Evolutionary conservation across 2,329 filamentous ascomycete genomes (phyloP), one percentile per base, ranked within the genome.

Genomic region (Stachybotrys chlorohalonatus): DNA sequence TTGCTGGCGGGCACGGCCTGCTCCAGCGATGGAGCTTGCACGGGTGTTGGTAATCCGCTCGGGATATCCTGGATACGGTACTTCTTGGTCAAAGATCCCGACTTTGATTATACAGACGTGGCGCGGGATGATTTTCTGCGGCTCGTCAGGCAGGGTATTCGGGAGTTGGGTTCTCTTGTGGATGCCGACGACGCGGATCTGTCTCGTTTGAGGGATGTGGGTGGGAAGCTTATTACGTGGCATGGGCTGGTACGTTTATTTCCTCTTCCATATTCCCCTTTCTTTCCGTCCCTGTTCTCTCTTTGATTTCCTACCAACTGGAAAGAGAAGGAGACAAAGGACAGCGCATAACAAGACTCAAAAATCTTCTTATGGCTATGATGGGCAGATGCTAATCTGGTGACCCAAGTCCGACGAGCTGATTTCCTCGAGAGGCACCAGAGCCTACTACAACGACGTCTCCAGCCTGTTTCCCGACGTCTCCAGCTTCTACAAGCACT

Each of bases 151-250:
- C 46, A 47, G n/a, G 17, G 46, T 47, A 24, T 16, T 8, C 46
- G n/a, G 3, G 46, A 47, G 16, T 53, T 46, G 32, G 52, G 46
- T 13, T 31, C 49, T 11, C 30, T 51, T 13, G 13, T 65, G 51
- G 61, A 59, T 11, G 65, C 68, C 9, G 59, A 59, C n/a, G 60
- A 68, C 30, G 57, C 66, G 49, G 65, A 63, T 31, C 55, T 71
- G 3, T 45, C 59, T 0, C 55, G 57, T 1, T 73, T 68, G 56
- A 60, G 58, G 30, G 57, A 58, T 6, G 60, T 59, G 2, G 73
- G 74, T 9, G 70, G 70, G 30, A 75, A 75, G 61, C 50, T 75
- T 3, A 31, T 76, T 17, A 63, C 71, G 48, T 75, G 68, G 60
- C 73, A 76, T 57, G 73, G 73, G n/a, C 56, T 67, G 9, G 57